Evolutionary conservation across 352 stramenopile species (phyloP), one percentile per base, ranked within the genome.

Genomic region (Hyaloperonospora arabidopsidis): DNA sequence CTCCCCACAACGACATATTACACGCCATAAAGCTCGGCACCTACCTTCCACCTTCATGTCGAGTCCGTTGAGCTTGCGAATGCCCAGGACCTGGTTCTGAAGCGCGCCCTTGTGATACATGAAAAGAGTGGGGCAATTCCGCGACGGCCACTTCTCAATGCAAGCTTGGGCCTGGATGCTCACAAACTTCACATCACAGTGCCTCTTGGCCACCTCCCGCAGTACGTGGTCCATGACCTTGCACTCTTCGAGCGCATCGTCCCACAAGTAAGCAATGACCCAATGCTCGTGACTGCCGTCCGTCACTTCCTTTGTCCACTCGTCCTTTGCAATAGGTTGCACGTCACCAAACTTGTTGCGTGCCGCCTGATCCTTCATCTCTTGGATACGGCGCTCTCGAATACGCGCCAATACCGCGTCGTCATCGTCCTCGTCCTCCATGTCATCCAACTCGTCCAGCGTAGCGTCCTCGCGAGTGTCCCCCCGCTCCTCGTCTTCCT

Each of bases 141-240:
- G 67, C 28, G 84, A 53, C 22, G 90, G 90, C 89, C 87, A 97
- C 66, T 97, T 97, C 66, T 97, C 87, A 44, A 97, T 88, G 23
- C 83, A 92, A 7, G 85, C 76, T 52, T 90, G 84, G 25, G 83
- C 87, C 52, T 93, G 84, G 57, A 97, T 97, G 61, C 86, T 93
- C 52, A 97, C 84, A 52, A 97, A 96, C 68, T 97, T 97, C 54
- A 97, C 74, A 53, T 95, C 85, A 51, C 78, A 79, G 62, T 97
- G 87, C 51, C 83, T 86, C 57, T 77, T 79, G 18, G 86, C 87
- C 17, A 97, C 74, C 15, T 70, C 72, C 7, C 82, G 76, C 14
- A 97, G 74, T 22, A 91, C 69, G 54, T 93, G 74, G 54, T 96
- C 87, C 82, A 97, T 93, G 40, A 97, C 70, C 32, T 91, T 88